phyloP scores from a whole-genome alignment of 2,329 filamentous ascomycete species.

The Davidsoniella virescens region DNA sequence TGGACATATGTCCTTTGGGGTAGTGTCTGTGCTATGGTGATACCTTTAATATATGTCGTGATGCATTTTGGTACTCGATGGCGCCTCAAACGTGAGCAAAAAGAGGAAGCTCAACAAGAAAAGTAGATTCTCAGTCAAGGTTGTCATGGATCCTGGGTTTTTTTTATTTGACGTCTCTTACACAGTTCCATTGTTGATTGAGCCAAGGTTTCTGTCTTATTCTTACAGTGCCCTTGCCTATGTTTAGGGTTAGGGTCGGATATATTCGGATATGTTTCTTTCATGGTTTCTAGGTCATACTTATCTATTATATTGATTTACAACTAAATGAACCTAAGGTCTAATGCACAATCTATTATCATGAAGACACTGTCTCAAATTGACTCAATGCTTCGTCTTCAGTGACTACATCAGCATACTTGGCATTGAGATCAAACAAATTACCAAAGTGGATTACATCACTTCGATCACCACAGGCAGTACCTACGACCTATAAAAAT shows the following conservation, averaged over 20 bases:
- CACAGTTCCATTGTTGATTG: too few species aligned
- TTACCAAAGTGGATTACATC: slow-evolving; percentile 28
- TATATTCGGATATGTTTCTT: too few species aligned
- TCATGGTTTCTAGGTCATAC: too few species aligned
- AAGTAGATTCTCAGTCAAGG: too few species aligned
- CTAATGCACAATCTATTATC: not conserved
- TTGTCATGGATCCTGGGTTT: too few species aligned
- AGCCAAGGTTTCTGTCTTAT: too few species aligned
- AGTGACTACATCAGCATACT: slow-evolving; percentile 29
- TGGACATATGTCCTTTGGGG: too few species aligned
- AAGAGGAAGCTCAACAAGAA: not conserved
- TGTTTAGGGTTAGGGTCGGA: too few species aligned
- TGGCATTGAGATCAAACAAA: slow-evolving; percentile 29
- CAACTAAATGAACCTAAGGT: too few species aligned
- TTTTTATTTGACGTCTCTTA: too few species aligned
- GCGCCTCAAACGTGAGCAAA: not conserved
- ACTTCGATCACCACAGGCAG: slow-evolving; percentile 29
- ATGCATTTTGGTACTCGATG: not conserved
- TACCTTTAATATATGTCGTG: not conserved
- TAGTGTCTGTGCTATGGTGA: not conserved
- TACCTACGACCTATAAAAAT: slow-evolving; percentile 23
- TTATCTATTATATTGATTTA: too few species aligned
- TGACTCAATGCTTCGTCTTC: slow-evolving; percentile 23
- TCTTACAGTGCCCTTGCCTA: too few species aligned
- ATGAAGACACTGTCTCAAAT: not conserved